Evolutionary conservation across 75 land plant species (phyloP).

Genomic region (Picea sitchensis): DNA sequence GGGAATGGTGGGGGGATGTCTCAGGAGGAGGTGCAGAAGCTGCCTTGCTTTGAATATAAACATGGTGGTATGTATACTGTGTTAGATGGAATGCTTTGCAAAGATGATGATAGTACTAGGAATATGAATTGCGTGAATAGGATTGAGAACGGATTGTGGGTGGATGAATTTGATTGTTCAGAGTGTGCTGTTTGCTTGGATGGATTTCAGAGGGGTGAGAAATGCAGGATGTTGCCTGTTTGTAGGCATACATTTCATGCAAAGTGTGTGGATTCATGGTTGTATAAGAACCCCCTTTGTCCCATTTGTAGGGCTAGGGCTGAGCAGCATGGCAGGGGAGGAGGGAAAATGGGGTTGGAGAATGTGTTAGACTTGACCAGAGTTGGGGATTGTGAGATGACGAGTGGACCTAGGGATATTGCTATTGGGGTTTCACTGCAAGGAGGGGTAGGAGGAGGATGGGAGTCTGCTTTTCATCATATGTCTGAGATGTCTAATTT

Average conservation of each 20-base stretch:
- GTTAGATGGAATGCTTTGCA: too few relatives aligned
- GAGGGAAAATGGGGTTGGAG: neutral
- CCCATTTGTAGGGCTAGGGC: conserved; percentile 43
- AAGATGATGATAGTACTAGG: neutral
- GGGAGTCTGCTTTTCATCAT: neutral
- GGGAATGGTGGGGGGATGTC: neutral
- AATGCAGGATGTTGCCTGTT: conserved; percentile 21
- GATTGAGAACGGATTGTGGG: neutral
- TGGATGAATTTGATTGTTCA: neutral
- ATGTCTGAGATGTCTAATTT: neutral
- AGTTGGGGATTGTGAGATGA: neutral
- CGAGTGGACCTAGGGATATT: neutral
- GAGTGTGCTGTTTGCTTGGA: conserved; percentile 11
- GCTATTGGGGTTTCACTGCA: neutral
- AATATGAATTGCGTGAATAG: too few relatives aligned
- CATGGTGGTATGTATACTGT: neutral
- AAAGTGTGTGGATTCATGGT: conserved; percentile 43
- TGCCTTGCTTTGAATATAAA: neutral
- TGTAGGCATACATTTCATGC: conserved; percentile 52
- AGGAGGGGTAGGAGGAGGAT: neutral
- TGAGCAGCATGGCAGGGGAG: conserved; percentile 6
- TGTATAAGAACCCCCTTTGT: conserved; percentile 25
- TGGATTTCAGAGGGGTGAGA: conserved; percentile 18
- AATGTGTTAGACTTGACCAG: neutral
- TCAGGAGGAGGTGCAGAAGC: conserved; percentile 12